Conservation (phyloP, 2,329 filamentous ascomycete species). For the Aspergillus niger region DNA sequence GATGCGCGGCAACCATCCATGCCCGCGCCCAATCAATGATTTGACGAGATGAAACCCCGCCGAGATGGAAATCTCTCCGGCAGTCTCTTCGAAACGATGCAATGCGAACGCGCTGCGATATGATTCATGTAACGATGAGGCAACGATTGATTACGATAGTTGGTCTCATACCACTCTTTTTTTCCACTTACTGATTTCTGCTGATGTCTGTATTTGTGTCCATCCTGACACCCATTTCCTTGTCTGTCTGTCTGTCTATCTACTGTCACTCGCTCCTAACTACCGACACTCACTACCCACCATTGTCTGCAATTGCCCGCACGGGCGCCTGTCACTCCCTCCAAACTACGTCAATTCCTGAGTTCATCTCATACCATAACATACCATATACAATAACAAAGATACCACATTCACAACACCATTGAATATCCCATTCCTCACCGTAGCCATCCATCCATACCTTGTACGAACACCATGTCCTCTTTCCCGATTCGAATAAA, state of each 20-base stretch:
- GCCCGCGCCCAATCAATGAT: background rate
- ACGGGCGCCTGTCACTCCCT: no score
- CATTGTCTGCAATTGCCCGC: background rate
- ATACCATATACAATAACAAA: no score
- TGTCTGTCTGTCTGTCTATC: background rate
- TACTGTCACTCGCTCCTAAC: no score
- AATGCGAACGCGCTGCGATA: conserved; percentile 1
- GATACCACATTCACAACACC: no score
- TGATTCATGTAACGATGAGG: conserved; percentile 1
- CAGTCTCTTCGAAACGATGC: background rate
- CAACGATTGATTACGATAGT: background rate
- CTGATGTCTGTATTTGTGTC: background rate
- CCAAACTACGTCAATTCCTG: no score
- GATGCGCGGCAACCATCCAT: background rate
- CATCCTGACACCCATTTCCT: background rate
- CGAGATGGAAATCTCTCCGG: background rate
- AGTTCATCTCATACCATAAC: no score
- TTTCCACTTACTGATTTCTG: background rate
- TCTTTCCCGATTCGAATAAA: background rate
- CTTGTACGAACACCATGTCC: background rate
- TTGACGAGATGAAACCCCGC: background rate
- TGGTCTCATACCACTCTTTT: conserved; percentile 2
- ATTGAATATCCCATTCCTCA: no score
- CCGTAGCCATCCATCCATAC: no score
- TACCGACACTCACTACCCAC: background rate